A percentile compares a stretch with the other conserved stretches of the same genome.
Evolutionary conservation across 495 filamentous ascomycete genomes (phyloP).

Genomic region (Annulohypoxylon stygium): DNA sequence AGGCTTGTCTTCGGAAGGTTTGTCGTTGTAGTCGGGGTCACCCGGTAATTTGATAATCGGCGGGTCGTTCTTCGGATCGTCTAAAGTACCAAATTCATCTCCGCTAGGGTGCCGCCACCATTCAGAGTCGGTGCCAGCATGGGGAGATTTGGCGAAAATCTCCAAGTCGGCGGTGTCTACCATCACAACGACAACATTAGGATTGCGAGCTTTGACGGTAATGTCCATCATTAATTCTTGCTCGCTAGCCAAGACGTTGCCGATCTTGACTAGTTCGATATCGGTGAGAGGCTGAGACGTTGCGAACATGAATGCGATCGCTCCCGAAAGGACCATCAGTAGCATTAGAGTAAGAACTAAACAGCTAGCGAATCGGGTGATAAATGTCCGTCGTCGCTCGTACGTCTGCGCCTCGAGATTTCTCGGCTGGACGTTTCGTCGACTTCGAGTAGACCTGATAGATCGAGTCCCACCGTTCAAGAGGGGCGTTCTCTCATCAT

Average conservation of each 20-base stretch:
- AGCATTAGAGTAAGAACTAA: conserved; percentile 80
- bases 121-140: conserved; percentile 79
- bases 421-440: conserved; percentile 69
- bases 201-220: conserved; percentile 88
- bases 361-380: conserved; percentile 84
- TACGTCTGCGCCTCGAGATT: conserved; percentile 82
- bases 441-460: conserved; percentile 70
- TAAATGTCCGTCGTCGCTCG: conserved; percentile 68
- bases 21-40: conserved; percentile 51
- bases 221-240: conserved; percentile 97
- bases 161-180: conserved; percentile 88
- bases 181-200: conserved; percentile 87
- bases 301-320: conserved; percentile 86
- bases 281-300: conserved; percentile 88
- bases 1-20: conserved; percentile 62
- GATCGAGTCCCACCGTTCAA: conserved; percentile 63
- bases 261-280: conserved; percentile 80
- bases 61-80: conserved; percentile 74
- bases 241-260: conserved; percentile 91
- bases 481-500: conserved; percentile 91
- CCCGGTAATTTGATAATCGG: conserved; percentile 54
- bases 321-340: conserved; percentile 79
- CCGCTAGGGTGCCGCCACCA: conserved; percentile 74
- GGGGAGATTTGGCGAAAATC: conserved; percentile 91
- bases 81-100: conserved; percentile 51